A percentile compares a stretch with the other conserved stretches of the same genome.
phyloP scores from a whole-genome alignment of 2,329 filamentous ascomycete species.

The Lecanosticta acicola region DNA sequence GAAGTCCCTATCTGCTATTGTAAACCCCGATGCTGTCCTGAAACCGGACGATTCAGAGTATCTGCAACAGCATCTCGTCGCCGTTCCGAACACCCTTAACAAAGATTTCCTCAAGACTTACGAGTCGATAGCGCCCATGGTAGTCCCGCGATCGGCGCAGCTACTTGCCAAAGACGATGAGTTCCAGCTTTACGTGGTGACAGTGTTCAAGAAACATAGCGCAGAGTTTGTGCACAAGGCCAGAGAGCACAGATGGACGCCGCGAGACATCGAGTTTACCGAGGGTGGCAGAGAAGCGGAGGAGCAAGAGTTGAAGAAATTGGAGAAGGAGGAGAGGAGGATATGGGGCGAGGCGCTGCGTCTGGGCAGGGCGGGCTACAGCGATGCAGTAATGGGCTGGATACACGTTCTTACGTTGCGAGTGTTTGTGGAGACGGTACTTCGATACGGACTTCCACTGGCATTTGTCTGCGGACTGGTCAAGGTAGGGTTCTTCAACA shows the following conservation, averaged over 20 bases:
- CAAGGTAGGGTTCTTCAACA: constrained; percentile 53
- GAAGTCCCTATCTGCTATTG: constrained; percentile 84
- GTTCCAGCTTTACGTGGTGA: constrained; percentile 81
- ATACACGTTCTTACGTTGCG: constrained; percentile 83
- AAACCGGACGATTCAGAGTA: constrained; percentile 84
- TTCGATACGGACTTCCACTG: constrained; percentile 86
- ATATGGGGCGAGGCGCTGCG: constrained; percentile 87
- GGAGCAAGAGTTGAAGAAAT: constrained; percentile 74
- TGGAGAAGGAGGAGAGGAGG: constrained; percentile 80
- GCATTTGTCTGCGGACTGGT: constrained; percentile 82
- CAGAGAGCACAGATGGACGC: constrained; percentile 89
- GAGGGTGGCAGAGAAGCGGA: constrained; percentile 88
- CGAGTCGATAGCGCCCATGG: constrained; percentile 83
- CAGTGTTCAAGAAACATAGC: constrained; percentile 87
- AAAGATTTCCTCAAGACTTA: constrained; percentile 89
- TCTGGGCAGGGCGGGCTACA: constrained; percentile 85
- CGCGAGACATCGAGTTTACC: constrained; percentile 87
- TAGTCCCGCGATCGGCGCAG: constrained; percentile 80
- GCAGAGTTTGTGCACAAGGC: constrained; percentile 86
- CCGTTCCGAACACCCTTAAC: constrained; percentile 69
- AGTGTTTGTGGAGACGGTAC: constrained; percentile 96
- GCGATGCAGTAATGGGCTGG: constrained; percentile 94
- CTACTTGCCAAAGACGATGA: constrained; percentile 82
- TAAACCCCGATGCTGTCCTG: constrained; percentile 67
- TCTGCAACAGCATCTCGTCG: constrained; percentile 90